phyloP scores from a whole-genome alignment of 2,329 filamentous ascomycete species.

The Biscogniauxia mediterranea region DNA sequence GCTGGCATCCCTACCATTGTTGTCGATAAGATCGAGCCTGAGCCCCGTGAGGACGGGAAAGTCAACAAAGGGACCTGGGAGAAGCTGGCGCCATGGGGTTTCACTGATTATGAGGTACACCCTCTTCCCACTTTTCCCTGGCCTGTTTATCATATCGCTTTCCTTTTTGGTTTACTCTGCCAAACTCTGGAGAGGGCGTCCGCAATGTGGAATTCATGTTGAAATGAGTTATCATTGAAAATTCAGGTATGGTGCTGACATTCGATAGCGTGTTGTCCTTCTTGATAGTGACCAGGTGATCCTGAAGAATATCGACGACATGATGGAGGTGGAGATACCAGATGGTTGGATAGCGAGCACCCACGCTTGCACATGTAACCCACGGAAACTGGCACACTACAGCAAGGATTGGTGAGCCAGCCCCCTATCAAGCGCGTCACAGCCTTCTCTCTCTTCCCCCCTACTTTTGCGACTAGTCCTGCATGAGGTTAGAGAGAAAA shows the following conservation, averaged over 20 bases:
- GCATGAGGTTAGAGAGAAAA: background rate
- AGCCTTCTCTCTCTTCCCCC: background rate
- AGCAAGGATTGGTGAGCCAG: slow-evolving; percentile 31
- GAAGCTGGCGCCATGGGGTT: slow-evolving; percentile 35
- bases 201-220: background rate
- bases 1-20: slow-evolving; percentile 35
- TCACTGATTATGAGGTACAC: slow-evolving; percentile 33
- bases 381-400: slow-evolving; percentile 32
- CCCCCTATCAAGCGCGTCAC: background rate
- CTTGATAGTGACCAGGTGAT: slow-evolving; percentile 35
- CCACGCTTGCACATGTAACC: slow-evolving; percentile 34
- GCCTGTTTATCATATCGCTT: background rate
- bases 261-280: slow-evolving; percentile 29
- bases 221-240: too few species aligned
- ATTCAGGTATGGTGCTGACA: background rate
- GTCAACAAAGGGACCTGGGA: slow-evolving; percentile 35
- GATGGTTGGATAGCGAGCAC: slow-evolving; percentile 34
- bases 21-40: slow-evolving; percentile 35
- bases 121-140: background rate
- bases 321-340: slow-evolving; percentile 32
- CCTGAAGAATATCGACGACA: slow-evolving; percentile 33
- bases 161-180: too few species aligned
- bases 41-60: slow-evolving; percentile 31
- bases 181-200: too few species aligned
- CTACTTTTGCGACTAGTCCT: background rate